A percentile compares a stretch with the other conserved stretches of the same genome.
Conservation (phyloP, 345 rosid genomes). For the Mercurialis annua region DNA sequence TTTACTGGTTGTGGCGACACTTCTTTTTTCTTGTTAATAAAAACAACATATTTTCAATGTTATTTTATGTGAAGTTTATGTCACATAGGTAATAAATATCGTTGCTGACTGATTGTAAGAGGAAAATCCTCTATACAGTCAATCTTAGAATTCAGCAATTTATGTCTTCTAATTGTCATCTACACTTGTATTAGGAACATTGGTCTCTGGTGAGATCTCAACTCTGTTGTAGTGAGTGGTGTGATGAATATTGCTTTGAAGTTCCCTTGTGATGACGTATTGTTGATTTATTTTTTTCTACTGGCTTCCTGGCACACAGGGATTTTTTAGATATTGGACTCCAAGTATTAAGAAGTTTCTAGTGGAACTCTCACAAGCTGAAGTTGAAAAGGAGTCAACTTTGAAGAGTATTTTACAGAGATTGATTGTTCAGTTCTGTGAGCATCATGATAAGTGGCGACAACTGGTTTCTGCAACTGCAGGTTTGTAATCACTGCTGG, state of each 20-base stretch:
- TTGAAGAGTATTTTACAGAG: slow-evolving; percentile 78
- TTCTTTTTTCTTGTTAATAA: neutral
- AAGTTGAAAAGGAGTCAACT: slow-evolving; percentile 70
- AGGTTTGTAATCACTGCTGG: slow-evolving; percentile 37
- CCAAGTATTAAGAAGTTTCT: slow-evolving; percentile 67
- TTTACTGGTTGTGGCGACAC: neutral
- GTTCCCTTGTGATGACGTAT: neutral
- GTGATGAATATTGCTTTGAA: slow-evolving; percentile 1
- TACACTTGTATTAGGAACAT: neutral
- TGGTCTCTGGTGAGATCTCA: neutral
- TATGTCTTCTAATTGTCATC: too few species aligned
- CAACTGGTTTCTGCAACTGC: slow-evolving; percentile 68
- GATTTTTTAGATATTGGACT: slow-evolving; percentile 85
- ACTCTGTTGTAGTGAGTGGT: slow-evolving; percentile 3
- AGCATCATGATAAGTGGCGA: slow-evolving; percentile 80
- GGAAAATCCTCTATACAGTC: neutral
- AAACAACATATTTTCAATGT: neutral
- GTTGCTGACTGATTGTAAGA: neutral
- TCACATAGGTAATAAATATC: neutral
- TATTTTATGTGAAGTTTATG: neutral
- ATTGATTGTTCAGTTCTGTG: slow-evolving; percentile 65
- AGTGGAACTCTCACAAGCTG: slow-evolving; percentile 71
- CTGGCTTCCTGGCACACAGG: slow-evolving; percentile 42
- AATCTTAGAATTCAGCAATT: too few species aligned
- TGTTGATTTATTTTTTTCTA: slow-evolving; percentile 3